phyloP scores from a whole-genome alignment of 768 basidiomycete species.

The Naganishia friedmannii region DNA sequence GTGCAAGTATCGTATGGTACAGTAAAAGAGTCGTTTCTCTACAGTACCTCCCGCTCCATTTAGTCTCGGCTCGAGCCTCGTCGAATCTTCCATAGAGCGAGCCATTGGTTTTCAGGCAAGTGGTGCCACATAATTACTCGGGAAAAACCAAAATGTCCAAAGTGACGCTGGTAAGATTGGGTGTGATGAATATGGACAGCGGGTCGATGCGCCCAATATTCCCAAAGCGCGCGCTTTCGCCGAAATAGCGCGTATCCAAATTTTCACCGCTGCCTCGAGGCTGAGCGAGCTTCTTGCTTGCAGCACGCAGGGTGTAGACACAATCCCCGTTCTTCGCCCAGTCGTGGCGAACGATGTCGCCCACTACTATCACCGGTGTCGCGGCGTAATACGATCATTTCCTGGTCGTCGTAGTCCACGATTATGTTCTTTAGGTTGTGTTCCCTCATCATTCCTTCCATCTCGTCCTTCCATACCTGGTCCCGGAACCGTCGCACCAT shows the following conservation, averaged over 20 bases:
- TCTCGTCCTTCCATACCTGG: neutral
- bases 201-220: neutral
- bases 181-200: neutral
- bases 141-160: neutral
- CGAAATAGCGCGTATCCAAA: neutral
- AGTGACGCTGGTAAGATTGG: neutral
- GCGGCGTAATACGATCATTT: neutral
- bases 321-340: neutral
- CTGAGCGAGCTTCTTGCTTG: neutral
- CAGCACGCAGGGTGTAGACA: neutral
- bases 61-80: neutral
- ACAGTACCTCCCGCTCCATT: slow-evolving; percentile 5
- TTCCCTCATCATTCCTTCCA: neutral
- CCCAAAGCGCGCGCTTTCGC: neutral
- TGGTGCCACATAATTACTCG: slow-evolving; percentile 4
- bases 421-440: neutral
- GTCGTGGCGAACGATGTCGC: neutral
- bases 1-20: too few relatives aligned
- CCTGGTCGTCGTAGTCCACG: neutral
- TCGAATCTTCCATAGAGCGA: neutral
- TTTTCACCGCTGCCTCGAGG: neutral
- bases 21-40: neutral
- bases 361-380: neutral
- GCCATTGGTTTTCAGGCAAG: neutral
- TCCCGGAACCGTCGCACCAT: neutral